Percentiles rank a stretch among this genome's conserved stretches.
Evolutionary conservation across 225 moss, liverwort and hornwort species (phyloP).

Genomic region (Takakia lepidozioides): DNA sequence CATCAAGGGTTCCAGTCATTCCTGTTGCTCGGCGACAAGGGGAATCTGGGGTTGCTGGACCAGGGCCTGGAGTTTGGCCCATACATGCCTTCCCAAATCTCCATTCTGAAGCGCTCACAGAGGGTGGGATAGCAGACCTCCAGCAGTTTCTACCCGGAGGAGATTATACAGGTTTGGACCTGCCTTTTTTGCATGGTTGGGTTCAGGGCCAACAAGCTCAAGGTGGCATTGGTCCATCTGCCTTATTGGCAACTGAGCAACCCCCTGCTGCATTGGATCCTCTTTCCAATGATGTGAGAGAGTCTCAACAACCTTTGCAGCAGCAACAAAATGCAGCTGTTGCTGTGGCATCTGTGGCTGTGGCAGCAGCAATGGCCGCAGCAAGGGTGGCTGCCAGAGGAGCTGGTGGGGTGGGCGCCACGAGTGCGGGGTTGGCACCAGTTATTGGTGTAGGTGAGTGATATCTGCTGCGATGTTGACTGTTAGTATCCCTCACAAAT

Average conservation of each 20-base stretch:
- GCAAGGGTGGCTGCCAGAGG: conserved; percentile 67
- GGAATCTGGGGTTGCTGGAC: conserved; percentile 39
- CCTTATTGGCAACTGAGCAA: conserved; percentile 26
- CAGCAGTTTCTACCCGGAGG: conserved; percentile 61
- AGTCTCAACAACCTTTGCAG: conserved; percentile 32
- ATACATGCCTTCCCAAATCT: conserved; percentile 44
- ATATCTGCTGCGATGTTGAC: no score
- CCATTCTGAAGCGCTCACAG: conserved; percentile 44
- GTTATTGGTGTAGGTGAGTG: conserved; percentile 41
- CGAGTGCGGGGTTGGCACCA: conserved; percentile 43
- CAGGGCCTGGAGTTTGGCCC: conserved; percentile 59
- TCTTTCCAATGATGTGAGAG: no score
- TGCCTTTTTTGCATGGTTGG: conserved; percentile 74
- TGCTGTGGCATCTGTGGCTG: conserved; percentile 55
- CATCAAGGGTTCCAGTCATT: conserved; percentile 39
- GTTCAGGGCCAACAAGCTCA: conserved; percentile 63
- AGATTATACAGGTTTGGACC: conserved; percentile 72
- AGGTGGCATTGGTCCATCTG: conserved; percentile 35
- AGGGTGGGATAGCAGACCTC: conserved; percentile 36
- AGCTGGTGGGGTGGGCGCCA: conserved; percentile 50
- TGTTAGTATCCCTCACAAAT: background rate
- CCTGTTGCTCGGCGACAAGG: conserved; percentile 45
- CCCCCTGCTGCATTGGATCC: no score
- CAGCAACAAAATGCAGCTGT: conserved; percentile 56
- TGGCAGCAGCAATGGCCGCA: conserved; percentile 75